phyloP scores from a whole-genome alignment of 225 moss, liverwort and hornwort genomes.

The Sphagnum tenellum region DNA sequence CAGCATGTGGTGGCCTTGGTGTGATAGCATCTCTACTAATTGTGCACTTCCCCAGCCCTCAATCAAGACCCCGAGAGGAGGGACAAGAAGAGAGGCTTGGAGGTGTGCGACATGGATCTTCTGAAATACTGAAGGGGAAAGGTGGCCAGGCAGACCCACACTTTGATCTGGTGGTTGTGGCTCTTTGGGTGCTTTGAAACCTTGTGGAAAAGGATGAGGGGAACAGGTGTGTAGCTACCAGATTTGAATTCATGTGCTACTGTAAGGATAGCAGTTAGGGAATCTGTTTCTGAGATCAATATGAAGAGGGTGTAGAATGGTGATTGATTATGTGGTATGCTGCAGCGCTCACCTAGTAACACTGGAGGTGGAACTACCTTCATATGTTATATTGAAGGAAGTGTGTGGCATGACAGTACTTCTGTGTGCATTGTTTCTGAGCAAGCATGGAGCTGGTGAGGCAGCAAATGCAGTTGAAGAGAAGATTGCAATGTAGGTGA shows the following conservation, averaged over 20 bases:
- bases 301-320: no score
- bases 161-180: conserved; percentile 82
- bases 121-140: conserved; percentile 33
- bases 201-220: conserved; percentile 82
- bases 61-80: conserved; percentile 27
- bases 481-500: no score
- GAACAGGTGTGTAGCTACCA: conserved; percentile 64
- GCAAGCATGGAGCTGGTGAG: no score
- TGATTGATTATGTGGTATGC: no score
- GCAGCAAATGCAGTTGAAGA: no score
- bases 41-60: conserved; percentile 67
- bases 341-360: conserved; percentile 86
- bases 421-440: no score
- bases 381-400: no score
- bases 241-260: no score
- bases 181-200: conserved; percentile 88
- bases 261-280: no score
- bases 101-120: neutral
- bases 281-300: no score
- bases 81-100: neutral
- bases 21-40: conserved; percentile 59
- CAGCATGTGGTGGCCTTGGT: conserved; percentile 70
- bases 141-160: conserved; percentile 68
- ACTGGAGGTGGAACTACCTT: conserved; percentile 63
- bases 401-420: no score